Evolutionary conservation across 106 monocot species (phyloP).

Genomic region (Platanthera zijinensis): DNA sequence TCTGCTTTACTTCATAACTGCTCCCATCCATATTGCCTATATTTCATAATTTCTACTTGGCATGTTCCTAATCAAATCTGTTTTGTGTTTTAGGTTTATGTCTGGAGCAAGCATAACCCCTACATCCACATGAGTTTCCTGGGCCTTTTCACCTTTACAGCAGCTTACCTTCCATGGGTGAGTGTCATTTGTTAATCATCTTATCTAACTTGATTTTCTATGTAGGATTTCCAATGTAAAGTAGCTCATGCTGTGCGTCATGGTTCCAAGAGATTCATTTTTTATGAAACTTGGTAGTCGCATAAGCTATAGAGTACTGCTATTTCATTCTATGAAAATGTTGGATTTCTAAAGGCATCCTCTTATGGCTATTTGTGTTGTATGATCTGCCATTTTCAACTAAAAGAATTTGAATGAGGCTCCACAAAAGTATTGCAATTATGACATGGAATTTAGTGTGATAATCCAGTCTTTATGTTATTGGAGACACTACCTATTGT

Average conservation of each 20-base stretch:
- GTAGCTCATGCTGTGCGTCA: background rate
- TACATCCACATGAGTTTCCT: constrained; percentile 93
- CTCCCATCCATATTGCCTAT: background rate
- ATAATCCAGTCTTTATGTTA: no score
- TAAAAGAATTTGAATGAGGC: no score
- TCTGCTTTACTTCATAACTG: background rate
- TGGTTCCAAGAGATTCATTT: background rate
- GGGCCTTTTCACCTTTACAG: constrained; percentile 90
- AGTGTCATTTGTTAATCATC: constrained; percentile 21
- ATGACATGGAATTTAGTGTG: no score
- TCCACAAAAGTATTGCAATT: no score
- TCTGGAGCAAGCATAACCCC: no score
- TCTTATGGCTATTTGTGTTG: background rate
- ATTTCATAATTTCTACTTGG: background rate
- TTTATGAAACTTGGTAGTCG: background rate
- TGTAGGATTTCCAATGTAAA: background rate
- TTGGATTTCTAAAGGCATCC: background rate
- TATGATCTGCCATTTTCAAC: background rate
- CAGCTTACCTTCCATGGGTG: constrained; percentile 96
- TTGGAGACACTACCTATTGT: no score
- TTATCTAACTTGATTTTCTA: background rate
- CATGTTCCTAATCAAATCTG: background rate
- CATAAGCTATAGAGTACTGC: background rate
- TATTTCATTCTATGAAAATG: background rate
- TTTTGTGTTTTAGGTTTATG: background rate